Base-by-base conservation (phyloP, 805 yeast species). In the Grigorovia humatica region DNA sequence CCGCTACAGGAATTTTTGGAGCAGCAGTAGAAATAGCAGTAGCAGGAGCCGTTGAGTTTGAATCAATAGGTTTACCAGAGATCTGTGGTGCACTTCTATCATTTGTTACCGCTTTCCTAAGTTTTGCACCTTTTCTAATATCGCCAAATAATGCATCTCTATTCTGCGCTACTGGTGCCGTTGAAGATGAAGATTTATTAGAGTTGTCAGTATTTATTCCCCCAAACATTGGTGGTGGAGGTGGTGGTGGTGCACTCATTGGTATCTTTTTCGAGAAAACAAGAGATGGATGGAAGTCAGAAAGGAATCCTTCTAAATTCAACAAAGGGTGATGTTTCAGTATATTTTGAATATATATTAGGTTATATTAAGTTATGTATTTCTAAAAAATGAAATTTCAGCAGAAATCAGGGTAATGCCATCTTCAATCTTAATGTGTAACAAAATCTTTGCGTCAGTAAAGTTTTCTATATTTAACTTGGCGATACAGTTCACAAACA, bases 131-230 rank as follows among this genome's bases (percentile, higher is more conserved):
- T 55, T 85, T 85, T 60, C 88, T 79, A 57, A 91, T 91, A 64
- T 87, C 95, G 32, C 93, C 88, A 27, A 91, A 73, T 49, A 91
- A 64, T 1, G 83, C 82, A 55, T 76, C 76, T 64, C 81, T 67
- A 18, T 74, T 75, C 9, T 69, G 56, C 48, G 66, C 50, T 48
- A 71, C 57, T 44, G 68, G 60, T 53, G 65, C 52, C 35, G 73
- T 59, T 49, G 67, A 57, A 63, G 57, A 15, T 0, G n/a, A 15
- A 13, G 17, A 71, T 65, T 11, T 70, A 66, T 2, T 64, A 58
- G 4, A 72, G n/a, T 20, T 29, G 9, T 72, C 66, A 9, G 70
- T 66, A 15, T 65, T 68, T 13, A 65, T 59, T 23, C 65, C 55
- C 5, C 63, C 60, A 9, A 73, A 69, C 4, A 77, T 73, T 2